These are phyloP conservation scores for Debaryomyces singareniensis DNA, from an alignment of 1,139 yeast genomes.

Conservation along the genomic window DNA sequence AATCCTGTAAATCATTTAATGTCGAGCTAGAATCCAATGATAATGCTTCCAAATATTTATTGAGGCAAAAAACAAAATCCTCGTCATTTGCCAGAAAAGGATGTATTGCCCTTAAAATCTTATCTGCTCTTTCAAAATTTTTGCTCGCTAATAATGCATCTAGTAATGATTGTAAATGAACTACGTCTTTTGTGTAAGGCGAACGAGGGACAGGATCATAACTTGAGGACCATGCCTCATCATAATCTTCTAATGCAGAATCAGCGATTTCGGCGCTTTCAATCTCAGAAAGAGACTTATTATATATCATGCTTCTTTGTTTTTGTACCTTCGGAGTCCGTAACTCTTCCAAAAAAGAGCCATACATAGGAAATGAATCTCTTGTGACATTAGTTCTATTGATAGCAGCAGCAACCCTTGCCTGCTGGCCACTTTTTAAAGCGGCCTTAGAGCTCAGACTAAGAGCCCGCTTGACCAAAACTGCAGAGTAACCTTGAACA, in stretches of 20 bases:
- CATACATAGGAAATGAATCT: conserved; percentile 9
- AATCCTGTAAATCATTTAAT: conserved; percentile 20
- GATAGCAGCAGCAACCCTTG: background rate
- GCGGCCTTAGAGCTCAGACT: too few relatives aligned
- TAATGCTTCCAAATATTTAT: conserved; percentile 33
- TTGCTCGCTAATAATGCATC: conserved; percentile 73
- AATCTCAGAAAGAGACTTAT: conserved; percentile 19
- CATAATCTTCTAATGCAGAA: conserved; percentile 14
- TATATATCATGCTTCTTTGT: conserved; percentile 9
- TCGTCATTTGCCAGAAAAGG: conserved; percentile 31
- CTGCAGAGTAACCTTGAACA: too few relatives aligned
- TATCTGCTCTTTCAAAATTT: conserved; percentile 66
- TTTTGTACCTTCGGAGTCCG: conserved; percentile 7
- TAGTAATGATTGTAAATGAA: conserved; percentile 67
- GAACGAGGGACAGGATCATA: conserved; percentile 40
- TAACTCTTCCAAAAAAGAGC: conserved; percentile 10
- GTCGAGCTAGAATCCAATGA: conserved; percentile 22
- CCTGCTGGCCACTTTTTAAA: background rate
- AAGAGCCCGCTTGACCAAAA: too few relatives aligned
- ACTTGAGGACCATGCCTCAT: conserved; percentile 31
- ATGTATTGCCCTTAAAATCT: conserved; percentile 53
- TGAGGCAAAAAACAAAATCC: conserved; percentile 29
- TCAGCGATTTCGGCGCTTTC: conserved; percentile 9
- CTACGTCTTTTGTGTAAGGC: conserved; percentile 50
- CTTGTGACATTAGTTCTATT: conserved; percentile 2